Evolutionary conservation across 768 basidiomycete genomes (phyloP), one percentile per base, ranked within the genome.

Genomic region (Cystoderma amianthinum): DNA sequence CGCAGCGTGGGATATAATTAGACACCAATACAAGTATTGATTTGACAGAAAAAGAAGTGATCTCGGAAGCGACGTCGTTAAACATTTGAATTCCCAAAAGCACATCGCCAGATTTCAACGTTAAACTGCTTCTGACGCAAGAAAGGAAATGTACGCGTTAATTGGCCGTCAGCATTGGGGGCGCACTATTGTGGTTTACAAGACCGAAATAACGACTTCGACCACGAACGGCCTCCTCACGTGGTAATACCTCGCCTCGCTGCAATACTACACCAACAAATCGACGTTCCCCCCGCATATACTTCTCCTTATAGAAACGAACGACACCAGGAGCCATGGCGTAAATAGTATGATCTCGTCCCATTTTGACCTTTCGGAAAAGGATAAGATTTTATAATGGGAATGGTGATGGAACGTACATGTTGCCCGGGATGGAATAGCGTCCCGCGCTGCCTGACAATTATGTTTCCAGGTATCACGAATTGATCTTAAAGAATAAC

Each of bases 381-480:
- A 15, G 34, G 42, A 36, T 30, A 25, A 43, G 35, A 18, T 22
- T 44, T 42, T 32, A 42, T 17, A 28, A 44, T 32, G 38, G 18
- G 12, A 32, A 32, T 5, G 22, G 5, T 15, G 13, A 25, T 21
- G 20, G 17, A 12, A 65, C 83, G 42, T 61, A 93, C 94, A 61
- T 97, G 82, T 59, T 92, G 93, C 1, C 94, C 95, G 3, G 95
- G 82, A 57, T 95, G 92, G 65, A 96, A 95, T 38, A 84, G 70
- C 0, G 86, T 85, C 6, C 96, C 96, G 48, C 96, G 76, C 61
- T 99, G 96, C 34, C 96, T 78, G 22, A 98, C 82, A 56, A 99
- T 87, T 52, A 99, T 97, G 67, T 95, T 90, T 32, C 96, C 96
- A 6, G 96, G 90, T 18, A 88, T 75, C 18, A 97, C 93, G 62